A percentile compares a stretch with the other conserved stretches of the same genome.
phyloP scores from a whole-genome alignment of 202 grass and related monocot species.

The Dendrocalamus latiflorus region DNA sequence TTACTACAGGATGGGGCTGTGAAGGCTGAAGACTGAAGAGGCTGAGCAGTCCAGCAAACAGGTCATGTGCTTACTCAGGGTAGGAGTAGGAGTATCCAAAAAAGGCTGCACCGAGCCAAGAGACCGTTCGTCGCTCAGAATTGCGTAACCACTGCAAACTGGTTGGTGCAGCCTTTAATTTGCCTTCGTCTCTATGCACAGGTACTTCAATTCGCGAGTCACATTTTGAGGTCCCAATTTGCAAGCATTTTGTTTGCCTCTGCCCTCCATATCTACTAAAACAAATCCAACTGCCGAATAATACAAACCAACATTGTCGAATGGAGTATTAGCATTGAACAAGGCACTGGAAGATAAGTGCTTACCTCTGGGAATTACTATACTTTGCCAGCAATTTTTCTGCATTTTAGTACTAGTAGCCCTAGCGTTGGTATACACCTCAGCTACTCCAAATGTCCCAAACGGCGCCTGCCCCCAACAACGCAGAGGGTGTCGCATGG shows the following conservation, averaged over 20 bases:
- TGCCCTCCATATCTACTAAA: background rate
- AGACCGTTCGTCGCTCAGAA: background rate
- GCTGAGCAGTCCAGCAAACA: background rate
- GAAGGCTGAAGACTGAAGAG: background rate
- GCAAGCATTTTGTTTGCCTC: background rate
- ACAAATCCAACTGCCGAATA: background rate
- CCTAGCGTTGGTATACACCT: background rate
- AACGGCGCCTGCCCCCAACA: background rate
- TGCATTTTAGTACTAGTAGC: background rate
- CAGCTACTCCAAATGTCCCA: background rate
- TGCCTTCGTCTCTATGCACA: background rate
- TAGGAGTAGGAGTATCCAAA: slow-evolving; percentile 7
- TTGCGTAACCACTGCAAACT: background rate
- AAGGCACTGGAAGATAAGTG: too few species aligned
- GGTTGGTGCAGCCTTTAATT: slow-evolving; percentile 37
- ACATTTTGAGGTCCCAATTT: background rate
- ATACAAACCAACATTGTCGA: background rate
- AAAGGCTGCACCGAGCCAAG: background rate
- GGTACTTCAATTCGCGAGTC: background rate
- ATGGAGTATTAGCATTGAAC: background rate
- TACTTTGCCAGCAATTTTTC: background rate
- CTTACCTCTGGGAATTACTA: too few species aligned
- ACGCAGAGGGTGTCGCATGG: background rate
- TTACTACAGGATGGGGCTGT: background rate
- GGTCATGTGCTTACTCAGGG: slow-evolving; percentile 4